phyloP scores from a whole-genome alignment of 163 green algal species.

The Coccomyxa subellipsoidea region DNA sequence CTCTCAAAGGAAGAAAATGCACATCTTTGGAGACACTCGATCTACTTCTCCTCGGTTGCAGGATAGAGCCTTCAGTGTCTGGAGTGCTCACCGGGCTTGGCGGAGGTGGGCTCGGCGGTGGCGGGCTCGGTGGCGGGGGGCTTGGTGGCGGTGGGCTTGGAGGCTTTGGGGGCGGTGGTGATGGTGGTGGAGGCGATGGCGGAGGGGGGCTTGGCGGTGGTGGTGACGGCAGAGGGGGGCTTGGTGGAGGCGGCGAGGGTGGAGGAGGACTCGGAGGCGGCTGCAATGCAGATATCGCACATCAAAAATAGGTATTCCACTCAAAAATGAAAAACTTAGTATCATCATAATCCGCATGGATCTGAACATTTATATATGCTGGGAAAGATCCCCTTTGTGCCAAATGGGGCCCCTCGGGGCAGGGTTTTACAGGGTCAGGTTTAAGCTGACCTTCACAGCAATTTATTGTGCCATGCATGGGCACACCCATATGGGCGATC shows the following conservation, averaged over 20 bases:
- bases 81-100: neutral
- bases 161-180: neutral
- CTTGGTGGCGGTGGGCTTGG: neutral
- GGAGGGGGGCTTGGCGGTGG: too few relatives aligned
- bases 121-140: neutral
- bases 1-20: neutral
- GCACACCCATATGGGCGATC: too few relatives aligned
- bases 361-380: too few relatives aligned
- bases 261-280: neutral
- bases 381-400: too few relatives aligned
- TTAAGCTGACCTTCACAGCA: too few relatives aligned
- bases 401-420: too few relatives aligned
- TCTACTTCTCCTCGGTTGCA: neutral
- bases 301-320: too few relatives aligned
- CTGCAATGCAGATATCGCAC: neutral
- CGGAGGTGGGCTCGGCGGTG: too few relatives aligned
- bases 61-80: neutral
- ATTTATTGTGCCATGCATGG: too few relatives aligned
- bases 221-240: neutral
- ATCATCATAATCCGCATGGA: too few relatives aligned
- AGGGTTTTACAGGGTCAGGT: too few relatives aligned
- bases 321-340: too few relatives aligned
- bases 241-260: neutral
- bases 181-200: neutral
- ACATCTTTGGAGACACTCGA: neutral